Conservation (phyloP, 306 rosid species). For the Quercus mongolica region DNA sequence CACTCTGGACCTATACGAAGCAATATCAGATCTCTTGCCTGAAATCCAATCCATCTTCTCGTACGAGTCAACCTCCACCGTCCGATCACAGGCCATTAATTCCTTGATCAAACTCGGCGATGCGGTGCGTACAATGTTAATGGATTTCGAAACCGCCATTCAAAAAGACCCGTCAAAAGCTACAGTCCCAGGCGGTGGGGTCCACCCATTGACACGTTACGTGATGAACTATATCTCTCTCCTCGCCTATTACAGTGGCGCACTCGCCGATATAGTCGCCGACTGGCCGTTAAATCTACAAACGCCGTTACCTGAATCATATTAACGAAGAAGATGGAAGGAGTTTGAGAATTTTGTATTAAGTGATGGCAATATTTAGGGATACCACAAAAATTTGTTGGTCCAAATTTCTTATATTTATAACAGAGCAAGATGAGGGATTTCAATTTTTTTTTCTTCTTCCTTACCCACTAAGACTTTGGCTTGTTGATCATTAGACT, state of each 20-base stretch:
- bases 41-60: slow-evolving; percentile 71
- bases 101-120: slow-evolving; percentile 45
- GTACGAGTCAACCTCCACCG: slow-evolving; percentile 45
- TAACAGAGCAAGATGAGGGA: not conserved
- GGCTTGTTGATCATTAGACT: slow-evolving; percentile 29
- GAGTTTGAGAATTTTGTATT: slow-evolving; percentile 3
- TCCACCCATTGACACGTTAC: slow-evolving; percentile 94
- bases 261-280: slow-evolving; percentile 46
- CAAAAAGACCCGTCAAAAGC: slow-evolving; percentile 61
- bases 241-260: slow-evolving; percentile 55
- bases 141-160: slow-evolving; percentile 7
- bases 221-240: slow-evolving; percentile 74
- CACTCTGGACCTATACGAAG: slow-evolving; percentile 62
- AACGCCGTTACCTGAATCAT: slow-evolving; percentile 67
- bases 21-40: slow-evolving; percentile 44
- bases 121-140: not conserved
- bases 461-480: slow-evolving; percentile 20
- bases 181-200: slow-evolving; percentile 66
- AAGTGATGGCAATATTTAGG: not conserved
- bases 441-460: slow-evolving; percentile 10
- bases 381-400: slow-evolving; percentile 12
- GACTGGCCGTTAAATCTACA: slow-evolving; percentile 47
- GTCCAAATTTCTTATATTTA: not conserved
- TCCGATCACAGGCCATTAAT: slow-evolving; percentile 43
- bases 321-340: not conserved